Percentiles rank a stretch among this genome's conserved stretches.
Conservation (phyloP, 2,329 filamentous ascomycete genomes). For the Fusarium tupiense region DNA sequence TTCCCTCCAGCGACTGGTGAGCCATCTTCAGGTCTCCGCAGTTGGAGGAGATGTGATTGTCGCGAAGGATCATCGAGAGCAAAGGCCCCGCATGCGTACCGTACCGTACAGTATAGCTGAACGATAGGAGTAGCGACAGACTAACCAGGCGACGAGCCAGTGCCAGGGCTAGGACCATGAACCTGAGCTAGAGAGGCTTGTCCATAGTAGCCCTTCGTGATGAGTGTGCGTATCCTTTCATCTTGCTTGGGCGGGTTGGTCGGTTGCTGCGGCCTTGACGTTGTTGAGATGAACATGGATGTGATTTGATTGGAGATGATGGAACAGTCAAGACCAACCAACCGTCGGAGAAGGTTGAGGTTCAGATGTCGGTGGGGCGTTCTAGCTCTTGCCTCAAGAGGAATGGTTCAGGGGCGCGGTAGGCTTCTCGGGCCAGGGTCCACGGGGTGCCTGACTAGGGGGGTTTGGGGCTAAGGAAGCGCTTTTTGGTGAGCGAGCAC, state of each 20-base stretch:
- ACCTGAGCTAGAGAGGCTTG: conserved; percentile 9
- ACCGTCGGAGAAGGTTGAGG: conserved; percentile 28
- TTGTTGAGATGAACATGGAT: conserved; percentile 22
- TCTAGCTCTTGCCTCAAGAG: conserved; percentile 18
- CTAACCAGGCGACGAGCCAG: conserved; percentile 9
- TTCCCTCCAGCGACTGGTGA: not conserved
- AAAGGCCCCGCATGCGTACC: not conserved
- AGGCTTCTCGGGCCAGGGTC: conserved; percentile 2
- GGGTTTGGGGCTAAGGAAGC: conserved; percentile 19
- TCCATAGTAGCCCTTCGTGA: not conserved
- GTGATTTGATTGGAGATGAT: conserved; percentile 27
- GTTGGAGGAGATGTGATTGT: not conserved
- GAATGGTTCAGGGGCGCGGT: conserved; percentile 37
- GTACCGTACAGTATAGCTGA: not conserved
- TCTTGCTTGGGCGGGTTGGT: conserved; percentile 15
- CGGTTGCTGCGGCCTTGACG: conserved; percentile 28
- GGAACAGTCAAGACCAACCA: conserved; percentile 19
- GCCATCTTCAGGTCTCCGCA: not conserved
- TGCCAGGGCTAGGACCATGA: conserved; percentile 3
- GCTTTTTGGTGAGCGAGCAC: conserved; percentile 13
- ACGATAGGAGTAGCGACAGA: not conserved
- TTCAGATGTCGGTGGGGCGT: conserved; percentile 33
- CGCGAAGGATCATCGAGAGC: not conserved
- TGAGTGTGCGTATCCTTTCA: conserved; percentile 13
- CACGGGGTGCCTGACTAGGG: conserved; percentile 10